These are phyloP conservation scores for Aegilops sharonensis DNA, from an alignment of 176 grass and related monocot species.

Conservation along the genomic window DNA sequence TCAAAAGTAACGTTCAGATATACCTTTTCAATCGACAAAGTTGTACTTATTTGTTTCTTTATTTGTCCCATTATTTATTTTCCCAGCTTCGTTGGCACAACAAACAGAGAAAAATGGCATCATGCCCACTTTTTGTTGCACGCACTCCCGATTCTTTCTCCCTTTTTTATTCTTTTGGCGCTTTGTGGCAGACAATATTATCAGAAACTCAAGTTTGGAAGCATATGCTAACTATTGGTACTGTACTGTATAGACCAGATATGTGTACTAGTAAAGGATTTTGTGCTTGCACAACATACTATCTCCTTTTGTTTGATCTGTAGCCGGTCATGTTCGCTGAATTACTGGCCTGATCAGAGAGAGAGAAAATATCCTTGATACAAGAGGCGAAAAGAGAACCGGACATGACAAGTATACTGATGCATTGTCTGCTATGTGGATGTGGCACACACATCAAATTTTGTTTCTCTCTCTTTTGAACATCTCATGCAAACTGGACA, in stretches of 20 bases:
- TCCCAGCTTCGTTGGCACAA: conserved; percentile 14
- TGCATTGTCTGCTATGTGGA: conserved; percentile 16
- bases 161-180: neutral
- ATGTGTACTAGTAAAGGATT: too few species aligned
- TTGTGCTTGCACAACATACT: neutral
- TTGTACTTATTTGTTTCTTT: conserved; percentile 7
- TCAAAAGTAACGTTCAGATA: too few species aligned
- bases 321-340: neutral
- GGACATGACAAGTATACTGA: neutral
- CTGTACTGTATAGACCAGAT: too few species aligned
- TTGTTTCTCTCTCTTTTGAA: conserved; percentile 14
- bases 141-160: conserved; percentile 23
- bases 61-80: neutral
- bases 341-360: neutral
- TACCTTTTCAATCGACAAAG: neutral
- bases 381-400: neutral
- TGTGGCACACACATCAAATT: conserved; percentile 10
- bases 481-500: neutral
- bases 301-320: neutral
- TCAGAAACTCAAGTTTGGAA: neutral
- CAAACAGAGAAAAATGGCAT: neutral
- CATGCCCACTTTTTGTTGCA: conserved; percentile 23
- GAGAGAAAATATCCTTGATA: neutral
- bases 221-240: too few species aligned
- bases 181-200: conserved; percentile 28